These are phyloP conservation scores for Waltergamsia citrina DNA, from an alignment of 2,329 filamentous ascomycete species.

Conservation along the genomic window DNA sequence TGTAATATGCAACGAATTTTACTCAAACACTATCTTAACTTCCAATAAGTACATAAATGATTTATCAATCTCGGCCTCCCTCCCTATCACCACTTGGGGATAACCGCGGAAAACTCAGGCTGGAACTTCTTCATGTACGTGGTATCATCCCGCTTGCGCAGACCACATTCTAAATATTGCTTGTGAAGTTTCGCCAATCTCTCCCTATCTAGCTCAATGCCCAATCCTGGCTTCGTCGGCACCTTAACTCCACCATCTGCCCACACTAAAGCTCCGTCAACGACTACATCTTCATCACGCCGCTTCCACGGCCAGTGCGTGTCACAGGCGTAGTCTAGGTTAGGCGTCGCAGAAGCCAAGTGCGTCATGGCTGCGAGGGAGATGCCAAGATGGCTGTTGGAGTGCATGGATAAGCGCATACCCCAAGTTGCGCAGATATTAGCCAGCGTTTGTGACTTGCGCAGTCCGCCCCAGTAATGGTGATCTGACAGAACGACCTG, in stretches of 20 bases:
- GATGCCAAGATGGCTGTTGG: slow-evolving; percentile 31
- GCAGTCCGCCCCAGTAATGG: slow-evolving; percentile 32
- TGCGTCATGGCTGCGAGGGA: slow-evolving; percentile 33
- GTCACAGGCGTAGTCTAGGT: slow-evolving; percentile 31
- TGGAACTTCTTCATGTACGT: slow-evolving; percentile 24
- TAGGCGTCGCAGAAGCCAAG: slow-evolving; percentile 26
- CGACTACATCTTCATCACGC: slow-evolving; percentile 27
- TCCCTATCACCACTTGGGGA: slow-evolving; percentile 24
- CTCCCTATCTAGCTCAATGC: slow-evolving; percentile 25
- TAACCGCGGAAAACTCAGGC: slow-evolving; percentile 20
- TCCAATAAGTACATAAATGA: too few relatives aligned
- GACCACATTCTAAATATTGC: slow-evolving; percentile 25
- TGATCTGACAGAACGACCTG: slow-evolving; percentile 30
- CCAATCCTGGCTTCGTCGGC: slow-evolving; percentile 22
- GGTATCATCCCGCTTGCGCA: slow-evolving; percentile 25
- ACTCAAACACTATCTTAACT: too few relatives aligned
- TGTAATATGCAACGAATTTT: too few relatives aligned
- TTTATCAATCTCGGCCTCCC: too few relatives aligned
- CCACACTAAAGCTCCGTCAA: slow-evolving; percentile 25
- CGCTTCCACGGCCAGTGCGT: slow-evolving; percentile 35
- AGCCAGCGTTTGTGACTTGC: slow-evolving; percentile 26
- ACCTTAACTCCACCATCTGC: slow-evolving; percentile 22
- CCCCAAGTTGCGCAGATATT: slow-evolving; percentile 28
- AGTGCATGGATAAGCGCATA: slow-evolving; percentile 31
- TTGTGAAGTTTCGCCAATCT: slow-evolving; percentile 22